Evolutionary conservation across 2,329 filamentous ascomycete species (phyloP), one percentile per base, ranked within the genome.

Genomic region (Ophiosphaerella narmari): DNA sequence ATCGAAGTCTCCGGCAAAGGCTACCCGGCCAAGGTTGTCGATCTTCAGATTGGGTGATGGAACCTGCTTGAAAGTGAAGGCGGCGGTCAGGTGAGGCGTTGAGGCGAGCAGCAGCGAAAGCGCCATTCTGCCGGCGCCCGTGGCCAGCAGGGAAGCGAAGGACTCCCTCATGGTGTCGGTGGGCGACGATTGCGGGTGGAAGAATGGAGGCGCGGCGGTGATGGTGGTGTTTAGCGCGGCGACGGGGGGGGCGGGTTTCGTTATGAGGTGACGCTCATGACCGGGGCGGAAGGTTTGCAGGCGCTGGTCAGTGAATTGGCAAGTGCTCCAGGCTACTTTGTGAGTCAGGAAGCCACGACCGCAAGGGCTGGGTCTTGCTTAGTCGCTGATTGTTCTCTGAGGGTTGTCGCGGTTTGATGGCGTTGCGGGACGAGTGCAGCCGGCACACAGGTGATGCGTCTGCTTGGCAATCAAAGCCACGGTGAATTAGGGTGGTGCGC

Each of bases 1-100:
- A 66, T 90, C 86, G 71, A 96, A 99, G 74, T 97, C 87, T 63
- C 94, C 94, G 1, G 86, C 88, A 51, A 99, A 81, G 46, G 89
- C 91, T 60, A 97, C 86, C 63, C 89, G 85, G 50, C 94, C 94
- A 32, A 99, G 79, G 49, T 86, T 78, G 24, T 82, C 83, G 51
- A 96, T 82, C 69, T 96, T 89, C 68, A 99, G 83, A 65, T 92
- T 86, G 48, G 89, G 79, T 12, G 84, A 78, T 3, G 90, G 85
- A 34, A 85, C 81, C 12, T 83, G 72, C 39, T 78, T 82, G 71
- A 90, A 87, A 26, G 77, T 80, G 52, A 73, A 60, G 14, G 74
- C 74, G 54, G 41, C 46, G 5, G 68, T 47, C 18, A 41, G 14
- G 24, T 24, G 37, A 16, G 45, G 43, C 13, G 66, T 54, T 16